Conservation (phyloP, 352 stramenopile species). For the Phytophthora fragariaefolia region DNA sequence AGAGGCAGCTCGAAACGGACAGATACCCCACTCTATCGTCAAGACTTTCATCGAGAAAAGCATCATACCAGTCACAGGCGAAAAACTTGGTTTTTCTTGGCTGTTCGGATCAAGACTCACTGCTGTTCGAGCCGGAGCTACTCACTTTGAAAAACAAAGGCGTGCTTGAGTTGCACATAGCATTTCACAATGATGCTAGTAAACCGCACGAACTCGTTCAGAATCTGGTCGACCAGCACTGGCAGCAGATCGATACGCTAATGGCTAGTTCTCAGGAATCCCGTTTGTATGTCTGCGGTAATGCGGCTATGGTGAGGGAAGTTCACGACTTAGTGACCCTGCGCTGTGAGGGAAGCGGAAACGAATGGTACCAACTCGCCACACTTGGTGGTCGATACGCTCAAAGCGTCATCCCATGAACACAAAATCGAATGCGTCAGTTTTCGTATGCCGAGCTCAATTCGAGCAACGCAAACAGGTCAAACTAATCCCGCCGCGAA, state of each 20-base stretch:
- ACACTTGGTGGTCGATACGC: slow-evolving; percentile 23
- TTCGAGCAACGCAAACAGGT: too few species aligned
- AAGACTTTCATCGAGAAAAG: neutral
- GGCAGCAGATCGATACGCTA: slow-evolving; percentile 11
- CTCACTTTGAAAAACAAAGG: slow-evolving; percentile 36
- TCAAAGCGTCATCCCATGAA: slow-evolving; percentile 16
- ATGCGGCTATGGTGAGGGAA: slow-evolving; percentile 18
- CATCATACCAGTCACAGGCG: neutral
- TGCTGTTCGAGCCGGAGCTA: slow-evolving; percentile 49
- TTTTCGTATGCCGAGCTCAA: too few species aligned
- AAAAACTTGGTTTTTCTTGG: slow-evolving; percentile 46
- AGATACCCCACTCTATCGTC: neutral
- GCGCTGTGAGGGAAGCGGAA: slow-evolving; percentile 1
- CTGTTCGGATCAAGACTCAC: slow-evolving; percentile 30
- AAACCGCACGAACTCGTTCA: slow-evolving; percentile 35
- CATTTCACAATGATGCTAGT: slow-evolving; percentile 22
- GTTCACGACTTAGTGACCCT: slow-evolving; percentile 8
- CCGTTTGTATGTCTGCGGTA: slow-evolving; percentile 36
- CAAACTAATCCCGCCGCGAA: too few species aligned
- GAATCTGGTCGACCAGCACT: slow-evolving; percentile 28
- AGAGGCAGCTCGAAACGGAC: slow-evolving; percentile 27
- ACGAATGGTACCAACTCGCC: slow-evolving; percentile 19
- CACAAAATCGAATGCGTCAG: too few species aligned
- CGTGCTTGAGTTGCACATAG: slow-evolving; percentile 38
- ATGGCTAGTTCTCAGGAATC: slow-evolving; percentile 22